phyloP scores from a whole-genome alignment of 2,329 filamentous ascomycete genomes.

The Plenodomus biglobosus region DNA sequence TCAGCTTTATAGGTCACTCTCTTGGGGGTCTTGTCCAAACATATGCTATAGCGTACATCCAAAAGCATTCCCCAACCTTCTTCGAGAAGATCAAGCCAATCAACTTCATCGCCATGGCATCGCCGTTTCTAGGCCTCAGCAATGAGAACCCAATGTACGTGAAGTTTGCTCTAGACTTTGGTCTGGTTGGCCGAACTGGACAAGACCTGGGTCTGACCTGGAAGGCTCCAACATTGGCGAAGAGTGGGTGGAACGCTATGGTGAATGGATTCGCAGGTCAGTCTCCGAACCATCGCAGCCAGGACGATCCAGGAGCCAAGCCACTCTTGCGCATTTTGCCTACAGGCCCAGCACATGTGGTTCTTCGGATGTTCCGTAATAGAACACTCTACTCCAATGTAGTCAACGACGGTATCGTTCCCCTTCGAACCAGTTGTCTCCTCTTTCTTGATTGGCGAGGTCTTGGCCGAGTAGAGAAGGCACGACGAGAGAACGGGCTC shows the following conservation, averaged over 20 bases:
- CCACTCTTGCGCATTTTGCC: conserved; percentile 85
- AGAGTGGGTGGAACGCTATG: conserved; percentile 85
- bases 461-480: conserved; percentile 89
- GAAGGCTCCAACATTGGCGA: conserved; percentile 81
- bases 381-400: conserved; percentile 95
- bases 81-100: conserved; percentile 83
- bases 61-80: conserved; percentile 91
- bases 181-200: conserved; percentile 90
- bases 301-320: conserved; percentile 77
- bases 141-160: conserved; percentile 98
- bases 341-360: conserved; percentile 85
- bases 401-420: conserved; percentile 96
- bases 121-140: conserved; percentile 86
- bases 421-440: conserved; percentile 90
- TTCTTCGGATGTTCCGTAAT: conserved; percentile 84
- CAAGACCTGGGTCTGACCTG: conserved; percentile 94
- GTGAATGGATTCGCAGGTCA: conserved; percentile 76
- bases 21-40: conserved; percentile 88
- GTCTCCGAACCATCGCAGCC: conserved; percentile 54
- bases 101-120: conserved; percentile 87
- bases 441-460: conserved; percentile 97
- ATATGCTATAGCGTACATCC: conserved; percentile 93
- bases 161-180: conserved; percentile 95
- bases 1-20: conserved; percentile 92
- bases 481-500: conserved; percentile 83